A percentile compares a stretch with the other conserved stretches of the same genome.
Conservation (phyloP, 192 early-diverging fungal genomes). For the Backusella morwellensis region DNA sequence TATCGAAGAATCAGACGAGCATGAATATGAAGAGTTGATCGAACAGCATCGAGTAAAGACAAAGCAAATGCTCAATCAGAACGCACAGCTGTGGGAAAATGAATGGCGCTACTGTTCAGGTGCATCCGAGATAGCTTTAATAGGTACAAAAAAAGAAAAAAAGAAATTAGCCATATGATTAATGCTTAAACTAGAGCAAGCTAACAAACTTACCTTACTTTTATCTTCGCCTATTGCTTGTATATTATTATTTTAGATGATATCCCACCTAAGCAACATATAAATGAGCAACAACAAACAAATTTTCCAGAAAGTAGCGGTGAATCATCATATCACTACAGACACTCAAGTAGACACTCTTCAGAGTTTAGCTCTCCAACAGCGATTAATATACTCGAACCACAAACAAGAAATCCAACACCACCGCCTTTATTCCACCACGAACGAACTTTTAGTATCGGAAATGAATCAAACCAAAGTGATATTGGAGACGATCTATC, state of each 20-base stretch:
- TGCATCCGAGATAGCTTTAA: neutral
- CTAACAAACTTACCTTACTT: neutral
- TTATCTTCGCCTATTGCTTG: neutral
- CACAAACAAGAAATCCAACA: neutral
- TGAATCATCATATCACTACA: neutral
- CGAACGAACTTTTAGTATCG: neutral
- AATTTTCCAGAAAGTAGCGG: neutral
- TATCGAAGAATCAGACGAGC: neutral
- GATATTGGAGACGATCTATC: neutral
- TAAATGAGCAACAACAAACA: neutral
- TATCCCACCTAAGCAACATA: neutral
- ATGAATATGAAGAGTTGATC: neutral
- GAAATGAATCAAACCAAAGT: neutral
- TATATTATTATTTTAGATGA: neutral
- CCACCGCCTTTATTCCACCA: neutral
- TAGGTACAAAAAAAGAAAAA: conserved; percentile 10
- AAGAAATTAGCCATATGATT: conserved; percentile 4
- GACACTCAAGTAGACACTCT: neutral
- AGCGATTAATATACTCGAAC: neutral
- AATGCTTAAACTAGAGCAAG: neutral
- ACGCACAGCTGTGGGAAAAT: conserved; percentile 22
- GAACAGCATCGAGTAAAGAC: conserved; percentile 16
- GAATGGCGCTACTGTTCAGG: neutral
- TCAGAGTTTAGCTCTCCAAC: neutral
- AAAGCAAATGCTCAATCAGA: conserved; percentile 17